phyloP scores from a whole-genome alignment of 2,329 filamentous ascomycete genomes.

The Seiridium unicorne region DNA sequence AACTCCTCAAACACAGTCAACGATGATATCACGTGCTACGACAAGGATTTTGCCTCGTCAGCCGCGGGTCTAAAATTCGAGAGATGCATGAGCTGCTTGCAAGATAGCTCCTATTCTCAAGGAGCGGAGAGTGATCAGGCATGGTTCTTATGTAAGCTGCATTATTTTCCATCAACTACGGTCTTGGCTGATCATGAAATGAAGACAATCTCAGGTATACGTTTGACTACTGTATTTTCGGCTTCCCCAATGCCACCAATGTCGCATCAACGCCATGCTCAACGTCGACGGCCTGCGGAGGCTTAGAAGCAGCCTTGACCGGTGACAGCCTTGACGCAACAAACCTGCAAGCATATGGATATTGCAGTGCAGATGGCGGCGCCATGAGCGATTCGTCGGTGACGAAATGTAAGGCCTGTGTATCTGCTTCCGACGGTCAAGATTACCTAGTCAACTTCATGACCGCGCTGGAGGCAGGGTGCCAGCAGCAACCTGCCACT shows the following conservation, averaged over 20 bases:
- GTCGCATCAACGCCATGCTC: conserved; percentile 47
- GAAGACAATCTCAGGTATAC: conserved; percentile 54
- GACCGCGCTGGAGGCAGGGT: conserved; percentile 50
- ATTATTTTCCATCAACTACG: background rate
- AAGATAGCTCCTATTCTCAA: conserved; percentile 46
- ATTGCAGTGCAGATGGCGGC: conserved; percentile 41
- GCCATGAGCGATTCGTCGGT: conserved; percentile 32
- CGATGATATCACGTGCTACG: conserved; percentile 46
- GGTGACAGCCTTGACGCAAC: conserved; percentile 34
- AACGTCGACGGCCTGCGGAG: conserved; percentile 49
- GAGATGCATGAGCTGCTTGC: conserved; percentile 50
- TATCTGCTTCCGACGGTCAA: conserved; percentile 39
- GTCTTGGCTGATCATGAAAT: conserved; percentile 2
- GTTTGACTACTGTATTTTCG: conserved; percentile 51
- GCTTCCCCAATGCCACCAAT: conserved; percentile 45
- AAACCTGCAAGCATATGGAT: conserved; percentile 38
- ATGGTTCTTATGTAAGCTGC: conserved; percentile 54
- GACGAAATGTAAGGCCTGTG: conserved; percentile 43
- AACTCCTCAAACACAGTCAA: conserved; percentile 42
- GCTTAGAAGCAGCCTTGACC: conserved; percentile 38
- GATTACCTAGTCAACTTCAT: conserved; percentile 50
- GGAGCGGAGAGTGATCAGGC: conserved; percentile 50
- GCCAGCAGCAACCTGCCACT: conserved; percentile 41
- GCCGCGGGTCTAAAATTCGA: conserved; percentile 43
- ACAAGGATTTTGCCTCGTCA: conserved; percentile 39